Evolutionary conservation across 306 rosid species (phyloP), one percentile per base, ranked within the genome.

Genomic region (Trifolium dubium): DNA sequence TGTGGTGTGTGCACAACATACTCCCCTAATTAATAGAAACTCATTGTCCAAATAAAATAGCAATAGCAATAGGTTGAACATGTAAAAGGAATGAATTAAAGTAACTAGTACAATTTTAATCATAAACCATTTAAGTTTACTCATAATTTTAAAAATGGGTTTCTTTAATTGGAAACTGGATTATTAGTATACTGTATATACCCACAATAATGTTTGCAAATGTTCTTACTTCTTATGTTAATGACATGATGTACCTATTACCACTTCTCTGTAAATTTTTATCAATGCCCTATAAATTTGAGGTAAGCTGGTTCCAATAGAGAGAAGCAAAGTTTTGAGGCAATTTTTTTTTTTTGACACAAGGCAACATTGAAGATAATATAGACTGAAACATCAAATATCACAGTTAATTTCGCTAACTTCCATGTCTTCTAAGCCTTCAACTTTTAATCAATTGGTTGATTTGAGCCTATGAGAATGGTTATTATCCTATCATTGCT

Each of bases 21-120:
- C 30, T 13, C 41, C 66, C 39, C 66, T 60, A 30, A 31, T 60
- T 60, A 31, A 31, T 13, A 60, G 41, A 60, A 56, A 31, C 43
- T 60, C 39, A 13, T 30, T 59, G 18, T 59, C 40, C 10, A 59
- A 30, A 59, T 30, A 12, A 4, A 29, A 59, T 58, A 28, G 64
- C 7, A 28, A 29, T 23, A 23, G 23, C 23, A 23, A 4, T 29
- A 28, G 39, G 18, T 30, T 60, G 17, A 60, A 58, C 23, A 60
- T 13, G 28, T 34, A 62, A 62, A 62, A 62, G 28, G 46, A 32
- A 62, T 0, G 43, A 60, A 8, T 30, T 60, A 31, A 31, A 60
- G 19, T 23, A 56, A 56, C 8, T 23, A 35, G 7, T 1, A 32
- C 10, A 55, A 10, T 10, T n/a, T n/a, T 9, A 63, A 63, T 60